Percentiles rank a stretch among this genome's conserved stretches.
Evolutionary conservation across 495 filamentous ascomycete species (phyloP).

Genomic region (Cercophora samala): DNA sequence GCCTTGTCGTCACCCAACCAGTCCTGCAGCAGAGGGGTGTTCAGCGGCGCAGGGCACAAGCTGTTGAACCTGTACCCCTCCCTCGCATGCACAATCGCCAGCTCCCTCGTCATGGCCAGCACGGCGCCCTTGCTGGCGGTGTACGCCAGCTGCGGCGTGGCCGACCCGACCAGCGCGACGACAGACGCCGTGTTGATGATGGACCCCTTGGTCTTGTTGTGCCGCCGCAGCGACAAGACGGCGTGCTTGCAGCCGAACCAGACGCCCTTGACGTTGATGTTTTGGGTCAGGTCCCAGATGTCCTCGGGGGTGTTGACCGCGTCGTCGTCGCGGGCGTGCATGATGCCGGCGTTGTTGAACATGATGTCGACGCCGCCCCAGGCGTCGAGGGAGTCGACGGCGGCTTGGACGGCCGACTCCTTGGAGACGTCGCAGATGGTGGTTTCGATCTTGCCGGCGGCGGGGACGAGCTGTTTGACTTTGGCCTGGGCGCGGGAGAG

Average conservation of each 20-base stretch:
- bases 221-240: constrained; percentile 72
- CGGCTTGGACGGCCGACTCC: constrained; percentile 67
- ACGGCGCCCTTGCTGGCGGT: constrained; percentile 95
- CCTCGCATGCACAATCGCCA: constrained; percentile 79
- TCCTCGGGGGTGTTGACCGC: constrained; percentile 79
- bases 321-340: constrained; percentile 87
- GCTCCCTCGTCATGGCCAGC: constrained; percentile 75
- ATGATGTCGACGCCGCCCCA: constrained; percentile 95
- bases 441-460: constrained; percentile 58
- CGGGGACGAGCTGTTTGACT: constrained; percentile 66
- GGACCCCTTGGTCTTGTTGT: constrained; percentile 71
- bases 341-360: constrained; percentile 99
- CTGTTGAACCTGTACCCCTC: constrained; percentile 87
- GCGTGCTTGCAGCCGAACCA: constrained; percentile 97
- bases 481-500: constrained; percentile 56
- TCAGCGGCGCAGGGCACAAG: constrained; percentile 88
- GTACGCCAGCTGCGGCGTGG: constrained; percentile 94
- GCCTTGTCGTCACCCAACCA: constrained; percentile 87
- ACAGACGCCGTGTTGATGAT: constrained; percentile 96
- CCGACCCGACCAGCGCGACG: constrained; percentile 85
- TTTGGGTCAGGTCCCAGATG: constrained; percentile 93
- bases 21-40: constrained; percentile 83
- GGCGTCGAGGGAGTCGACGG: constrained; percentile 66
- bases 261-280: constrained; percentile 97
- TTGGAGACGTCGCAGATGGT: constrained; percentile 59